phyloP scores from a whole-genome alignment of 2,329 filamentous ascomycete species.

The Cladophialophora exuberans region DNA sequence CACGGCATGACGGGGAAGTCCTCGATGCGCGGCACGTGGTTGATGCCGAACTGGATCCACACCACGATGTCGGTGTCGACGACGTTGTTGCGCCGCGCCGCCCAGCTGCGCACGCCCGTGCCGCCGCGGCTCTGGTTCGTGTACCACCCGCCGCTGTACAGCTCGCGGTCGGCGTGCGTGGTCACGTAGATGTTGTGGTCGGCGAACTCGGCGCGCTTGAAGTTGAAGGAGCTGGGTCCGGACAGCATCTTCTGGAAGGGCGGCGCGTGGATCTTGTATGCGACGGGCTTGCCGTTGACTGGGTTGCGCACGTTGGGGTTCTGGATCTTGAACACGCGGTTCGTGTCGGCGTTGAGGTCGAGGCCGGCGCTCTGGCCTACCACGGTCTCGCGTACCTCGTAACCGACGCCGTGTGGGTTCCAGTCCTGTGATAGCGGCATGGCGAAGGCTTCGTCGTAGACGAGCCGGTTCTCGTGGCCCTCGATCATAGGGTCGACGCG shows the following conservation, averaged over 20 bases:
- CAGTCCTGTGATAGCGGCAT: conserved; percentile 58
- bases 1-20: conserved; percentile 72
- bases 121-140: conserved; percentile 61
- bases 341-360: conserved; percentile 51
- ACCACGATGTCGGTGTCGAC: conserved; percentile 58
- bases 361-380: conserved; percentile 52
- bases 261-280: conserved; percentile 60
- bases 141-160: conserved; percentile 59
- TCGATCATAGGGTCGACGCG: conserved; percentile 62
- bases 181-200: conserved; percentile 61
- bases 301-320: conserved; percentile 57
- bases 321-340: conserved; percentile 63
- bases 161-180: conserved; percentile 56
- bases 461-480: conserved; percentile 58
- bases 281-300: conserved; percentile 57
- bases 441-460: conserved; percentile 63
- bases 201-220: conserved; percentile 57
- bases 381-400: conserved; percentile 53
- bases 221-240: conserved; percentile 51
- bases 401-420: conserved; percentile 58
- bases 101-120: conserved; percentile 58
- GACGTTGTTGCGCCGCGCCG: conserved; percentile 47
- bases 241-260: conserved; percentile 63
- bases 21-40: conserved; percentile 66
- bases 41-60: conserved; percentile 63